Evolutionary conservation across 2,329 filamentous ascomycete species (phyloP).

Genomic region (Ophiosphaerella korrae): DNA sequence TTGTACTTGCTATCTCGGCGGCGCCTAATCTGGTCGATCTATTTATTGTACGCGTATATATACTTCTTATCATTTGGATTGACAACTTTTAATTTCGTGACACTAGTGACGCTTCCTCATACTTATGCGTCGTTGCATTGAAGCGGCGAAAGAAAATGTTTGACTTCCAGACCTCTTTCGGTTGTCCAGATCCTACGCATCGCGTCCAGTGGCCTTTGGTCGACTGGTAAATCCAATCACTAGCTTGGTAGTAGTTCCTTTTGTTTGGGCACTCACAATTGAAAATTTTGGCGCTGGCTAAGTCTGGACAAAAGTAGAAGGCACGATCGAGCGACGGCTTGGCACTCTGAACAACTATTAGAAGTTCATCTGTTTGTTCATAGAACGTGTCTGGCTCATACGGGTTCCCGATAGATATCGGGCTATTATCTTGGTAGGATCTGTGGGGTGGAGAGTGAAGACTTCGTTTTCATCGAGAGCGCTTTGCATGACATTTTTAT

Average conservation of each 20-base stretch:
- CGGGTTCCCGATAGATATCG: background rate
- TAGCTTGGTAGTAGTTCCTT: background rate
- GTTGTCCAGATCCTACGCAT: background rate
- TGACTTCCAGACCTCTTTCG: conserved; percentile 5
- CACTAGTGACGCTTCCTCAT: conserved; percentile 6
- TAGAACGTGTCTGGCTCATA: background rate
- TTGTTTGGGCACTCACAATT: background rate
- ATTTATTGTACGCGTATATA: conserved; percentile 15
- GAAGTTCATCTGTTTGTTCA: conserved; percentile 3
- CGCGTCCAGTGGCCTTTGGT: conserved; percentile 6
- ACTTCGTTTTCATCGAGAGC: background rate
- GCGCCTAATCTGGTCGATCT: conserved; percentile 16
- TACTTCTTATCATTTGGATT: conserved; percentile 11
- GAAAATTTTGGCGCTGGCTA: conserved; percentile 7
- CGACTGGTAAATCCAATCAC: background rate
- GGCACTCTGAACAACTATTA: background rate
- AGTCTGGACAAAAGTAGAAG: conserved; percentile 5
- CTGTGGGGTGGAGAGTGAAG: background rate
- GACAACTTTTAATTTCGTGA: conserved; percentile 3
- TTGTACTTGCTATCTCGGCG: conserved; percentile 9
- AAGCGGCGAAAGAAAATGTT: conserved; percentile 14
- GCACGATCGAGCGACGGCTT: no score
- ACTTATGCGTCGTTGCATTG: conserved; percentile 2
- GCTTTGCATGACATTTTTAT: no score
- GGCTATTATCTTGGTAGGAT: background rate